A percentile compares a stretch with the other conserved stretches of the same genome.
phyloP scores from a whole-genome alignment of 2,329 filamentous ascomycete species.

The Sarocladium strictum region DNA sequence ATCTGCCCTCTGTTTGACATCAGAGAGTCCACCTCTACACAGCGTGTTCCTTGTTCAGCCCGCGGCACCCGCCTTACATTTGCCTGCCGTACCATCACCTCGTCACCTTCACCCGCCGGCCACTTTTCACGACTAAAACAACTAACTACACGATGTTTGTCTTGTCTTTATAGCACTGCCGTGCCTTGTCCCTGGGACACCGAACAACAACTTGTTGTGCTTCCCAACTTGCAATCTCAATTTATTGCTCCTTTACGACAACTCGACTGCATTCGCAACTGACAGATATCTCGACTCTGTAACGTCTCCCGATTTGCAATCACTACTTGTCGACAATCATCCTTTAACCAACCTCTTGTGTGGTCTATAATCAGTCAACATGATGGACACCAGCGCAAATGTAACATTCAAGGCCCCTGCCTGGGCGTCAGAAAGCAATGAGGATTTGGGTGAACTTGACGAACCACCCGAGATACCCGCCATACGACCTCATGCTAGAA shows the following conservation, averaged over 20 bases:
- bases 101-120: background rate
- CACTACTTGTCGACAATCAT: too few relatives aligned
- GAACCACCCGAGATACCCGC: slow-evolving; percentile 69
- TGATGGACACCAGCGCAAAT: slow-evolving; percentile 18
- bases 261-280: background rate
- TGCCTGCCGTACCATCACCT: background rate
- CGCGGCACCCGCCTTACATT: background rate
- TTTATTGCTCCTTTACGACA: background rate
- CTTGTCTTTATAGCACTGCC: slow-evolving; percentile 5
- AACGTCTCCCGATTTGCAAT: background rate
- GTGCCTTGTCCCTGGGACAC: slow-evolving; percentile 8
- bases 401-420: slow-evolving; percentile 21
- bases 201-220: background rate
- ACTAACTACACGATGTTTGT: slow-evolving; percentile 5
- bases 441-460: slow-evolving; percentile 73
- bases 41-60: slow-evolving; percentile 4
- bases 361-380: slow-evolving; percentile 21
- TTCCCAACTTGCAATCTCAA: background rate
- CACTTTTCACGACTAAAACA: background rate
- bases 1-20: slow-evolving; percentile 8
- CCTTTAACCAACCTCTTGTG: too few relatives aligned
- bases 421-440: slow-evolving; percentile 35
- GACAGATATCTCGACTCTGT: background rate
- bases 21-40: background rate
- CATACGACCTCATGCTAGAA: slow-evolving; percentile 15